Base-by-base conservation (phyloP, 2,329 filamentous ascomycete species). In the Aspergillus sp. region DNA sequence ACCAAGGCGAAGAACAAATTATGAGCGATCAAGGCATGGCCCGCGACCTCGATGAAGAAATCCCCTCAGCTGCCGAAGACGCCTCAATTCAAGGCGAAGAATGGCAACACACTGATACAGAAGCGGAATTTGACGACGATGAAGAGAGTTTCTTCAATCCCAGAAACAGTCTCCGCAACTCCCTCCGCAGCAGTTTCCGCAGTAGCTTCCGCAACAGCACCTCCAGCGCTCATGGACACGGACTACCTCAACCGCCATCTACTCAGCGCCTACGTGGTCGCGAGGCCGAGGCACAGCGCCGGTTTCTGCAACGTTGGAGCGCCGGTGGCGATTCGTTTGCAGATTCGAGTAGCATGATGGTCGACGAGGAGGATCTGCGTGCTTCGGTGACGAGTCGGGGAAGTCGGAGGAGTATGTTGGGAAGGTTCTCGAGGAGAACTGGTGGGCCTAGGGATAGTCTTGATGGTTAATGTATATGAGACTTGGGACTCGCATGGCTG, bases 91-190 rank as follows among this genome's bases (percentile, higher is more conserved):
- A 81, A 59, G 80, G 75, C 20, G 75, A 70, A 22, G 79, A 80
- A 56, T 89, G 88, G 70, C 85, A 90, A 71, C 85, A 89, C 62
- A 89, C 86, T 7, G 86, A 89, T 67, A 85, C 84, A 2, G 85
- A 88, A 55, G 84, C 76, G 7, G 82, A 83, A 45, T 78, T 75
- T 51, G 71, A 71, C 43, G 70, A 72, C 7, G 67, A 73, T 7
- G 65, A 69, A 13, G 66, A 68, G 17, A 58, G 55, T 43, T 53
- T 62, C 32, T 43, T 55, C 3, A 58, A 56, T 13, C 54, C 59
- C 35, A 59, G 56, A 4, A 62, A 63, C 27, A 59, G 60, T 23
- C 58, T 65, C 41, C 60, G 60, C 30, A 66, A 61, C 15, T 7
- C 7, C 4, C 23, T 27, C 3, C 59, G 56, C 15, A 55, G 58